These are phyloP conservation scores for Schizothecium vesticola DNA, from an alignment of 495 filamentous ascomycete species.

Conservation along the genomic window DNA sequence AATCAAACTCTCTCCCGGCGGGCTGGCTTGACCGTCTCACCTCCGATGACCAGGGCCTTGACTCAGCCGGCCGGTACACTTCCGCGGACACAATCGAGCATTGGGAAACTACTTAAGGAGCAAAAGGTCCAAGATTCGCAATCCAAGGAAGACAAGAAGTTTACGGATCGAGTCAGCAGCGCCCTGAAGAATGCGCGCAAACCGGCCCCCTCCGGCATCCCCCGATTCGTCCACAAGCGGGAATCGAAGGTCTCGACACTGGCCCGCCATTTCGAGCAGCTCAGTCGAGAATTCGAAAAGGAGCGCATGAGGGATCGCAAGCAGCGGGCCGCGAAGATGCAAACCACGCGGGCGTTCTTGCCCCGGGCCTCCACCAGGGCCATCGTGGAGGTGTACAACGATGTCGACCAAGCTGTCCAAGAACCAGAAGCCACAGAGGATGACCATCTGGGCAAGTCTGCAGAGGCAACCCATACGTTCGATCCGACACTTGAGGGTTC, in stretches of 20 bases:
- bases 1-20: slow-evolving; percentile 43
- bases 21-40: slow-evolving; percentile 46
- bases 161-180: slow-evolving; percentile 61
- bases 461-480: slow-evolving; percentile 18
- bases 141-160: slow-evolving; percentile 60
- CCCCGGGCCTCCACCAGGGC: slow-evolving; percentile 90
- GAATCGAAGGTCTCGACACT: slow-evolving; percentile 77
- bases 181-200: slow-evolving; percentile 58
- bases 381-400: slow-evolving; percentile 91
- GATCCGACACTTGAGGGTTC: slow-evolving; percentile 27
- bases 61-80: slow-evolving; percentile 55
- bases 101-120: slow-evolving; percentile 32
- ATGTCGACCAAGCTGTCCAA: slow-evolving; percentile 86
- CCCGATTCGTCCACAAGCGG: slow-evolving; percentile 69
- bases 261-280: slow-evolving; percentile 91
- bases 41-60: slow-evolving; percentile 63
- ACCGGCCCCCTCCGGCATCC: slow-evolving; percentile 71
- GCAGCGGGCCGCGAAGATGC: slow-evolving; percentile 73
- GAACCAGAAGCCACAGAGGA: slow-evolving; percentile 74
- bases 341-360: slow-evolving; percentile 70
- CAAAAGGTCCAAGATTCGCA: slow-evolving; percentile 31
- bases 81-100: slow-evolving; percentile 28
- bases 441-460: slow-evolving; percentile 28
- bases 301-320: slow-evolving; percentile 81
- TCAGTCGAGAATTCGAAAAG: slow-evolving; percentile 94